Evolutionary conservation across 2,329 filamentous ascomycete species (phyloP), one percentile per base, ranked within the genome.

Genomic region (Pyrenophora tritici-repentis): DNA sequence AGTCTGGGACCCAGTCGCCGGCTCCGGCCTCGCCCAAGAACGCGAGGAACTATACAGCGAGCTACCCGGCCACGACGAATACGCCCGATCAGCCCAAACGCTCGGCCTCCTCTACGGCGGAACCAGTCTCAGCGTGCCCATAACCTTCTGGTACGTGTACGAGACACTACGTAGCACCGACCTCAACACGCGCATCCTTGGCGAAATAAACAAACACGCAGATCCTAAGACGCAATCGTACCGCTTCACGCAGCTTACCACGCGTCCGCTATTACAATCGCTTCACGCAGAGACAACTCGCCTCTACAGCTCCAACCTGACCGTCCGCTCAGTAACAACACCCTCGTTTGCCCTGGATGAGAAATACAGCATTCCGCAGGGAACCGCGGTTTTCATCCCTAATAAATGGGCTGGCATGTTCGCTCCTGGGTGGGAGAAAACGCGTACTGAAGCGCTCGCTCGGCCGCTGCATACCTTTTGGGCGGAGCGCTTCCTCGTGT

Each of bases 91-190:
- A 4, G 37, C 61, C 6, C 59, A 63, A 31, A 55, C 50, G 1
- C 51, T 63, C 4, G 59, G 51, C 1, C 22, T 63, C 1, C 34
- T 63, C 7, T 63, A 60, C 33, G 59, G 37, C 1, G 49, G 52
- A 16, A 63, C 57, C 6, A 56, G 56, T 29, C 33, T 63, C 2
- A 50, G 33, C 3, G 37, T 59, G 2, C 59, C 57, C 1, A 42
- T 59, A 6, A 46, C 57, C 2, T 63, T 62, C 35, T 63, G 61
- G 61, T 53, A 57, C 4, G 10, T 56, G 5, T 62, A 59, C 13
- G 57, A 63, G 17, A 54, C 36, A 2, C 39, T 58, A 3, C 50
- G 55, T 3, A 22, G 51, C 8, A 44, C 37, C 1, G 10, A 20
- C 3, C 6, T 62, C 0, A 34, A 31, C 5, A 13, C 26, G 0